A percentile compares a stretch with the other conserved stretches of the same genome.
Evolutionary conservation across 2,329 filamentous ascomycete species (phyloP).

Genomic region (Corniculantispora saksenae): DNA sequence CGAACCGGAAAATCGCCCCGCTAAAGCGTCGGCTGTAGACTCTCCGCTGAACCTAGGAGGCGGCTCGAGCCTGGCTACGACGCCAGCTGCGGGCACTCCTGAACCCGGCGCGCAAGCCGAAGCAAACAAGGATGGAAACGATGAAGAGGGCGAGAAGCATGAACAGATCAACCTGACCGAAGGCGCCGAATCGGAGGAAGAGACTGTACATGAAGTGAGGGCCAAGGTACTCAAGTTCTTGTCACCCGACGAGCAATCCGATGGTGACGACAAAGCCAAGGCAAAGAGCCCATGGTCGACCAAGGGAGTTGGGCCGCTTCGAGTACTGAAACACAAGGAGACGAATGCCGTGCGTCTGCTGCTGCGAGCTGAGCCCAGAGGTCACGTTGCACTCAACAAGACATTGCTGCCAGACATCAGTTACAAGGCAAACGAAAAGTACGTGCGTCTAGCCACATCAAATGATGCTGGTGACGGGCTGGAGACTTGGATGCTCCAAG

Average conservation of each 20-base stretch:
- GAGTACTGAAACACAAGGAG: slow-evolving; percentile 72
- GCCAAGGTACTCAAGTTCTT: slow-evolving; percentile 68
- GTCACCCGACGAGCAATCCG: slow-evolving; percentile 48
- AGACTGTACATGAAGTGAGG: slow-evolving; percentile 67
- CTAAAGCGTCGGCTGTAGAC: slow-evolving; percentile 52
- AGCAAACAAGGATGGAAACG: slow-evolving; percentile 40
- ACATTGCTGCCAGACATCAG: slow-evolving; percentile 59
- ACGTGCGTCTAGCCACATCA: slow-evolving; percentile 59
- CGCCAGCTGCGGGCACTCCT: slow-evolving; percentile 59
- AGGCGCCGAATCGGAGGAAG: slow-evolving; percentile 71
- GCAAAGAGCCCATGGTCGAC: slow-evolving; percentile 64
- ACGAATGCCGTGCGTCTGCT: slow-evolving; percentile 68
- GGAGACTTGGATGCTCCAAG: slow-evolving; percentile 71
- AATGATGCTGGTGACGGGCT: slow-evolving; percentile 59
- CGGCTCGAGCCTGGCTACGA: slow-evolving; percentile 62
- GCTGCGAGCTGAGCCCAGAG: slow-evolving; percentile 73
- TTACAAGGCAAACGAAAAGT: slow-evolving; percentile 64
- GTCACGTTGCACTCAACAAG: slow-evolving; percentile 73
- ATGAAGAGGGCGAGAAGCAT: slow-evolving; percentile 61
- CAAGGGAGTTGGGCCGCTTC: slow-evolving; percentile 70
- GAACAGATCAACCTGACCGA: slow-evolving; percentile 71
- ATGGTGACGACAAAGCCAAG: slow-evolving; percentile 44
- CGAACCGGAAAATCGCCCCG: slow-evolving; percentile 44
- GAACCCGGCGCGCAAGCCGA: slow-evolving; percentile 53
- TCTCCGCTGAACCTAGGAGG: slow-evolving; percentile 58